A percentile compares a stretch with the other conserved stretches of the same genome.
These are phyloP conservation scores for Fusarium heterosporum DNA, from an alignment of 2,329 filamentous ascomycete species.

Conservation along the genomic window DNA sequence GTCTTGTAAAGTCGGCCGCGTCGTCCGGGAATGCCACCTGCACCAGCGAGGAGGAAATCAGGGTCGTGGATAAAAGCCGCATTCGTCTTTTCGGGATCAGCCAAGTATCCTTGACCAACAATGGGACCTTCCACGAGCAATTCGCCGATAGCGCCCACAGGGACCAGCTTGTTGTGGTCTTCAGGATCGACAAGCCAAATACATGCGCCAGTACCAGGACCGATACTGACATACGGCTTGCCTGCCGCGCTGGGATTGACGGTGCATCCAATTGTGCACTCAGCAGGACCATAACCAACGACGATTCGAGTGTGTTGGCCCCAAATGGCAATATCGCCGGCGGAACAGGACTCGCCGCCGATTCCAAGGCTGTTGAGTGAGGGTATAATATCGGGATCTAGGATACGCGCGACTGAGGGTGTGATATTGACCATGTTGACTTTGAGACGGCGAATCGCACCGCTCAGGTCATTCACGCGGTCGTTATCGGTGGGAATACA, in stretches of 20 bases:
- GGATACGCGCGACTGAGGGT: slow-evolving; percentile 61
- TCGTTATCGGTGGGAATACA: slow-evolving; percentile 67
- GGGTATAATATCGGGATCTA: slow-evolving; percentile 59
- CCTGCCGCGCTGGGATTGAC: slow-evolving; percentile 55
- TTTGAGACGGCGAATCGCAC: slow-evolving; percentile 57
- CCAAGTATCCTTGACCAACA: slow-evolving; percentile 72
- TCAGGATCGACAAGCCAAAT: slow-evolving; percentile 65
- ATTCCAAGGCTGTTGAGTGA: slow-evolving; percentile 61
- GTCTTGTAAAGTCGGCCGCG: slow-evolving; percentile 67
- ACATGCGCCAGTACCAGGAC: slow-evolving; percentile 59
- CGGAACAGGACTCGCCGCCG: slow-evolving; percentile 65
- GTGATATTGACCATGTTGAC: slow-evolving; percentile 64
- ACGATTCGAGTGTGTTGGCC: slow-evolving; percentile 59
- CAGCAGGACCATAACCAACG: slow-evolving; percentile 66
- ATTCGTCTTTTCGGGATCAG: slow-evolving; percentile 67
- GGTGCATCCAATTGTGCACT: slow-evolving; percentile 65
- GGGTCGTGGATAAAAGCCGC: slow-evolving; percentile 69
- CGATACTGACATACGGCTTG: slow-evolving; percentile 58
- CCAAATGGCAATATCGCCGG: slow-evolving; percentile 62
- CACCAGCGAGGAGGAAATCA: slow-evolving; percentile 60
- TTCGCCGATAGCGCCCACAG: slow-evolving; percentile 63
- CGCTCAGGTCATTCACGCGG: slow-evolving; percentile 62
- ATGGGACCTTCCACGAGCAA: slow-evolving; percentile 68
- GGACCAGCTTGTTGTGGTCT: slow-evolving; percentile 59
- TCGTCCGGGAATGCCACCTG: slow-evolving; percentile 52